Evolutionary conservation across 139 green algal species (phyloP), one percentile per base, ranked within the genome.

Genomic region (Pedinophyceae sp.): DNA sequence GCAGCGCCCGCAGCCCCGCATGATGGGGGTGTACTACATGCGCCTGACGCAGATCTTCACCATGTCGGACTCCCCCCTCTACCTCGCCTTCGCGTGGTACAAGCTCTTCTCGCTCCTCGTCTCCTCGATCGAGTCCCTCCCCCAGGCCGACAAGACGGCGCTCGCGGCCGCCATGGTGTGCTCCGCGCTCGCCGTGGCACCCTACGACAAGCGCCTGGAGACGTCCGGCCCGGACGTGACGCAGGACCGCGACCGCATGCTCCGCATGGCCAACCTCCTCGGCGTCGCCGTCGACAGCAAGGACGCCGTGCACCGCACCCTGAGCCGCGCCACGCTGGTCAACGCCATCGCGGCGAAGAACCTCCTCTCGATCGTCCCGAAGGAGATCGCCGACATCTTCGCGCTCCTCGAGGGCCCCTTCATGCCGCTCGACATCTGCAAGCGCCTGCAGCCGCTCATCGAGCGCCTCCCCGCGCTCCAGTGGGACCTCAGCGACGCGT

Each of bases 21-120:
- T 95, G 66, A 94, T 95, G 85, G 86, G 86, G 27, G 83, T 64
- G 25, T 99, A 97, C 74, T 99, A 95, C 68, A 79, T 85, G 43
- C 79, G 76, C 55, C 72, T 96, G 17, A 94, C 87, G 27, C 78
- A 86, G 64, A 88, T 96, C 68, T 89, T 83, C 64, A 79, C 73
- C 39, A 76, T 95, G 20, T 86, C 75, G 6, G 76, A 87, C 40
- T 79, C 66, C 68, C 72, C 87, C 26, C 71, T 95, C 38, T 96
- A 98, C 76, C 83, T 92, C 55, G 91, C 84, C 1, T 95, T 93
- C 58, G 82, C 86, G 1, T 96, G 84, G 85, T 77, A 84, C 50
- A 94, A 93, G 75, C 80, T 99, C 20, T 96, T 87, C 68, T 87
- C 76, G 57, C 78, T 97, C 57, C 70, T 65, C 38, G 78, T 77